Evolutionary conservation across 371 early-diverging fungal species (phyloP), one percentile per base, ranked within the genome.

Genomic region (Mortierella sp.): DNA sequence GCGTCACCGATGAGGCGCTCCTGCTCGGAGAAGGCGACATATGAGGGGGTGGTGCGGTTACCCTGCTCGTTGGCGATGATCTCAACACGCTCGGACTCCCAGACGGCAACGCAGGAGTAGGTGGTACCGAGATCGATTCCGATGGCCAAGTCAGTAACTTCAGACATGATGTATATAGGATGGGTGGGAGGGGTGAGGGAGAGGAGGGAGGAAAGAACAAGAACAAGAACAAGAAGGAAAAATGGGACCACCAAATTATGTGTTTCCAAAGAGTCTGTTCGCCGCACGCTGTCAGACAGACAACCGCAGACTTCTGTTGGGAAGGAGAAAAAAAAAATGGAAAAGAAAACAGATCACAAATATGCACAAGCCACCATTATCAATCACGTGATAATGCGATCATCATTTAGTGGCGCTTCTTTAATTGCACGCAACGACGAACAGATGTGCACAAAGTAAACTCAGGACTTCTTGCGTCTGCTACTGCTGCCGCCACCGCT

Each of bases 11-110:
- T 92, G 71, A 96, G 91, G 90, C 96, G 94, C 90, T 95, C 96
- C 72, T 88, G 83, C 74, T 96, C 96, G 81, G 96, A 92, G 93
- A 97, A 97, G 75, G 94, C 97, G 72, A 97, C 97, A 81, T 97
- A 96, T 38, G 97, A 96, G 74, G 98, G 99, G 70, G 97, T 97
- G 72, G 96, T 97, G 78, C 96, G 93, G 91, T 96, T 95, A 88
- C 98, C 98, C 90, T 97, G 96, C 88, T 94, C 95, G 91, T 98
- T 97, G 90, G 97, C 95, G 88, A 96, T 95, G 82, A 96, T 94
- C 91, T 96, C 96, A 78, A 96, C 96, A 74, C 92, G 90, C 70
- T 91, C 92, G 78, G 91, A 87, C 84, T 92, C 90, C 88, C 95
- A 91, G 44, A 95, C 91, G 86, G 94, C 93, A 80, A 94, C 94